Conservation (phyloP, 2,329 filamentous ascomycete genomes). For the Hypoxylon sp. region DNA sequence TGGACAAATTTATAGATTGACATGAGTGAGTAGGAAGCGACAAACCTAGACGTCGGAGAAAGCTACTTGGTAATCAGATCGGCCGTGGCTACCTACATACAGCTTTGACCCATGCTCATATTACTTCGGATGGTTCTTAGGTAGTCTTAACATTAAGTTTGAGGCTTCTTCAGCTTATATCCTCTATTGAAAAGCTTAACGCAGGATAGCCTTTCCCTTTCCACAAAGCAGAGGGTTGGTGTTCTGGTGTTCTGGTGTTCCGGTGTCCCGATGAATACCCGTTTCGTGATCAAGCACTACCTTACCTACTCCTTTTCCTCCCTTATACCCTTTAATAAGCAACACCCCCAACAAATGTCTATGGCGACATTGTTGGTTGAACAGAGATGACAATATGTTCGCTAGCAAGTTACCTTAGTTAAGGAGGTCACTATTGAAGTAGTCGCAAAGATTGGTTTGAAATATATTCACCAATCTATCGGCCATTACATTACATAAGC, state of each 20-base stretch:
- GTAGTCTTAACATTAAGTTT: conserved; percentile 1
- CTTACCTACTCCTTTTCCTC: neutral
- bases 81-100: neutral
- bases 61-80: no score
- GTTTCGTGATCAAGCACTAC: neutral
- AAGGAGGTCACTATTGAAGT: neutral
- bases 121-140: neutral
- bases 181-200: neutral
- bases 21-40: neutral
- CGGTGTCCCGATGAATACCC: neutral
- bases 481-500: neutral
- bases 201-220: neutral
- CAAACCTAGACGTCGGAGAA: neutral
- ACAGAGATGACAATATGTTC: neutral
- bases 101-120: neutral
- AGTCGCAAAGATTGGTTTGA: neutral
- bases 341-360: neutral
- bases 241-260: neutral
- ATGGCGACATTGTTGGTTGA: neutral
- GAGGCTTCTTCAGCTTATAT: neutral
- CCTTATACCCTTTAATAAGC: neutral
- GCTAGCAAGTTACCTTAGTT: neutral
- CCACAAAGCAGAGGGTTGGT: neutral
- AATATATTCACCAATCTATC: neutral
- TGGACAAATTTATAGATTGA: neutral